Evolutionary conservation across 192 early-diverging fungal genomes (phyloP), one percentile per base, ranked within the genome.

Genomic region (Backusella westeae): DNA sequence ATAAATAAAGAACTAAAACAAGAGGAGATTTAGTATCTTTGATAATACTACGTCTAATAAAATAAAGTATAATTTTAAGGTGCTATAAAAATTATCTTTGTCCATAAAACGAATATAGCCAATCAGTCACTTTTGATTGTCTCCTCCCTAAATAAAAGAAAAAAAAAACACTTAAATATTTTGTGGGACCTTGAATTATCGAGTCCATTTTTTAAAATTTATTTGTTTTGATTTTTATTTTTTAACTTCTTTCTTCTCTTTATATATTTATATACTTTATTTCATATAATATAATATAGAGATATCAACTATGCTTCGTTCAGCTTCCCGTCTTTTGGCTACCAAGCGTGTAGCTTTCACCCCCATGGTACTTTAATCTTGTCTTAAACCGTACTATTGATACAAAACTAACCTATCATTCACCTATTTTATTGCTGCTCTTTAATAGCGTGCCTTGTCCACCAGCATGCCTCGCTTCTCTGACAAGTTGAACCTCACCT

Each of bases 401-500:
- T 5, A 26, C 23, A 12, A 63, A 21, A 63, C 56, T 63, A 63
- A 63, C 56, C 23, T 21, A 56, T 21, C 10, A 4, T 63, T 29
- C 12, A 7, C 46, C 46, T 49, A 49, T 35, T n/a, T 67, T 32
- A 17, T 34, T 67, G 14, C 36, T 67, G 1, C 1, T 35, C 66
- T 35, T 35, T 42, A 53, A 44, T 70, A 81, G 80, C 83, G 83
- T 77, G 63, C 83, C 23, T 74, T 84, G 44, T 82, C 80, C 53
- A 82, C 78, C 34, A 74, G 77, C 42, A 69, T 39, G 68, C 34
- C 34, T 23, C 38, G 35, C 9, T 35, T 34, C 67, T 72, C 36
- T 35, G 87, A 87, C 46, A 77, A 73, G 38, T 72, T 91, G 77
- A 91, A 90, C 67, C 90, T 96, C 81, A 90, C 85, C 67, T 91